Evolutionary conservation across 139 green algal species (phyloP).

Genomic region (Micractinium conductrix): DNA sequence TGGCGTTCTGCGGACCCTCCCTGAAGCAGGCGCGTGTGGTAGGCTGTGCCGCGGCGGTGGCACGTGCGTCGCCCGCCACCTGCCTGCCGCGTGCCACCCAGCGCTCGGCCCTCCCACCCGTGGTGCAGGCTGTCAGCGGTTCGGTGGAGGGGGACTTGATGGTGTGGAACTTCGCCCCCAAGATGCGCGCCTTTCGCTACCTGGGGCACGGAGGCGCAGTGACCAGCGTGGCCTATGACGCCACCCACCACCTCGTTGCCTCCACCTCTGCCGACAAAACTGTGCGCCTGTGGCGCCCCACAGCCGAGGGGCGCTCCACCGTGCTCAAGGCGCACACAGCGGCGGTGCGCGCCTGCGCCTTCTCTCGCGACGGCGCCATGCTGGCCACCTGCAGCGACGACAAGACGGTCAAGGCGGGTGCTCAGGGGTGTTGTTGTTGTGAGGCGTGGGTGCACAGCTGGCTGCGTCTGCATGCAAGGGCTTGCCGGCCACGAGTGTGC

Average conservation of each 20-base stretch:
- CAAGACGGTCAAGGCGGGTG: slow-evolving; percentile 86
- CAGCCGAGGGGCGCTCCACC: slow-evolving; percentile 87
- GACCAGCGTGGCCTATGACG: slow-evolving; percentile 81
- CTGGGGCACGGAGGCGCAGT: slow-evolving; percentile 86
- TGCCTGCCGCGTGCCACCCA: background rate
- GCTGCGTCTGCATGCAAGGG: no score
- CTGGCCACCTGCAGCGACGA: slow-evolving; percentile 85
- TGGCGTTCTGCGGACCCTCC: slow-evolving; percentile 74
- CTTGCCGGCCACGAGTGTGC: no score
- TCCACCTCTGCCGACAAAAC: slow-evolving; percentile 88
- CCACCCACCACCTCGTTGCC: slow-evolving; percentile 71
- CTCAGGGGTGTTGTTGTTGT: no score
- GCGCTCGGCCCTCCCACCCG: slow-evolving; percentile 9
- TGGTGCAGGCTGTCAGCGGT: slow-evolving; percentile 87
- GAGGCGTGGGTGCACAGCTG: no score
- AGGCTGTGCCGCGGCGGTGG: background rate
- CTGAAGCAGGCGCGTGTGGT: slow-evolving; percentile 60
- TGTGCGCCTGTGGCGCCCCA: slow-evolving; percentile 83
- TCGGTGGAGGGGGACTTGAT: slow-evolving; percentile 83
- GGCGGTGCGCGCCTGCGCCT: slow-evolving; percentile 80
- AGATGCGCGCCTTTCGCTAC: slow-evolving; percentile 83
- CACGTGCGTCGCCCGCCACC: background rate
- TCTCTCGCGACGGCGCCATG: slow-evolving; percentile 77
- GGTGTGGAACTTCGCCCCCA: slow-evolving; percentile 94
- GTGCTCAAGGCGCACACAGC: slow-evolving; percentile 84